Base-by-base conservation (phyloP, 306 rosid species). In the Canavalia ensiformis region DNA sequence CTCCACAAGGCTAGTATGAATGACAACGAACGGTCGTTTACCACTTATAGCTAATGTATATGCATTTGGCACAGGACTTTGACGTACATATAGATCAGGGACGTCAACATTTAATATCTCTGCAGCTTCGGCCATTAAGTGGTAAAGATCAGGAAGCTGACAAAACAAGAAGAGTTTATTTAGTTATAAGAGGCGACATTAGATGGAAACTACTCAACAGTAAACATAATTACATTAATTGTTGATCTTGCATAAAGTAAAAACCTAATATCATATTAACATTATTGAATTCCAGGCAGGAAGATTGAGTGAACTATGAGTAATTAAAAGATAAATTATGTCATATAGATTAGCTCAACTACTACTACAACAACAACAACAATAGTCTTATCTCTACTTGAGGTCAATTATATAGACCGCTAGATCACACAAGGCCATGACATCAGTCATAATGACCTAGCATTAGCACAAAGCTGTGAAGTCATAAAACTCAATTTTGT, bases 1-100 rank as follows among this genome's bases (percentile, higher is more conserved):
- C 94, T 95, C 99, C 89, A 95, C 98, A 68, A 95, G 98, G 81
- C 99, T 91, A 41, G 97, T 95, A 83, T 95, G 99, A 80, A 93
- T 72, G 68, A 95, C 97, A 81, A 93, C 93, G 33, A 95, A 95
- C 5, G 99, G 99, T 72, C 83, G 92, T 90, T 95, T 91, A 72
- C 98, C 98, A 52, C 93, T 89, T 71, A 95, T 86, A 75, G 99
- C 99, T 85, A 95, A 86, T 63, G 99, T 95, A 84, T 95, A 95
- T 18, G 99, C 99, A 87, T 95, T 95, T 77, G 99, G 99, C 60
- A 91, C 93, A 51, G 99, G 98, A 84, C 94, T 95, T 87, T 95
- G 99, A 45, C 97, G 97, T 81, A 95, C 93, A 74, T 95, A 93
- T 13, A 95, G 88, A 91, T 90, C 97, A 67, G 99, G 97, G 78